Conservation (phyloP, 2,329 filamentous ascomycete genomes). For the Pseudogymnoascus sp. region DNA sequence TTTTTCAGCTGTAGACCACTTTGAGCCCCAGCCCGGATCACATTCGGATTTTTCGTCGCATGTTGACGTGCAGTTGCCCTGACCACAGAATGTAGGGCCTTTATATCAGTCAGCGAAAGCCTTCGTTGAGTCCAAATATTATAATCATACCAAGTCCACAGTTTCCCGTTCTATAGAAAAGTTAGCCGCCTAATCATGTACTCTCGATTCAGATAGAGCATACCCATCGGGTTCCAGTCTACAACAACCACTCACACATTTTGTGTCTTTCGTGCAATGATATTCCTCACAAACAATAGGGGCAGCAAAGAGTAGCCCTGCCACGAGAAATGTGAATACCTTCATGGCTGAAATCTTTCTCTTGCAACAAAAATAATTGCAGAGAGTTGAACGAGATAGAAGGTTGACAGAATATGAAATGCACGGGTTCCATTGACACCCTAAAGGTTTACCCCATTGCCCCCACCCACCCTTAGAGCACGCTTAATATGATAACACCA, state of each 20-base stretch:
- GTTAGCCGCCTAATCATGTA: neutral
- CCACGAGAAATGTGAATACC: neutral
- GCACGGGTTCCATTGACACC: neutral
- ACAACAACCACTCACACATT: conserved; percentile 9
- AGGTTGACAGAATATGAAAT: neutral
- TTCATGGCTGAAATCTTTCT: neutral
- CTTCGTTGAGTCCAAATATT: neutral
- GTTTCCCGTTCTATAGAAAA: neutral
- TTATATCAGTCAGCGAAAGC: conserved; percentile 19
- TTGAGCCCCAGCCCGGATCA: conserved; percentile 25
- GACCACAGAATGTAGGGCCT: conserved; percentile 22
- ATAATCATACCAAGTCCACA: neutral
- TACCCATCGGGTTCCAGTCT: conserved; percentile 9
- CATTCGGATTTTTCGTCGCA: conserved; percentile 27
- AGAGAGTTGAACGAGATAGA: neutral
- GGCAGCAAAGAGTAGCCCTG: neutral
- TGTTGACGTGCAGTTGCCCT: conserved; percentile 18
- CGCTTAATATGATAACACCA: neutral
- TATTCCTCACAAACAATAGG: neutral
- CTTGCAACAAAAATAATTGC: neutral
- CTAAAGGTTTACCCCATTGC: neutral
- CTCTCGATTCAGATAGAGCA: neutral
- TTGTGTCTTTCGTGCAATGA: neutral
- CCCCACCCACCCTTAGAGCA: neutral
- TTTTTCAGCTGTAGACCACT: conserved; percentile 19